These are phyloP conservation scores for Seiridium cupressi DNA, from an alignment of 2,329 filamentous ascomycete species.

Conservation along the genomic window DNA sequence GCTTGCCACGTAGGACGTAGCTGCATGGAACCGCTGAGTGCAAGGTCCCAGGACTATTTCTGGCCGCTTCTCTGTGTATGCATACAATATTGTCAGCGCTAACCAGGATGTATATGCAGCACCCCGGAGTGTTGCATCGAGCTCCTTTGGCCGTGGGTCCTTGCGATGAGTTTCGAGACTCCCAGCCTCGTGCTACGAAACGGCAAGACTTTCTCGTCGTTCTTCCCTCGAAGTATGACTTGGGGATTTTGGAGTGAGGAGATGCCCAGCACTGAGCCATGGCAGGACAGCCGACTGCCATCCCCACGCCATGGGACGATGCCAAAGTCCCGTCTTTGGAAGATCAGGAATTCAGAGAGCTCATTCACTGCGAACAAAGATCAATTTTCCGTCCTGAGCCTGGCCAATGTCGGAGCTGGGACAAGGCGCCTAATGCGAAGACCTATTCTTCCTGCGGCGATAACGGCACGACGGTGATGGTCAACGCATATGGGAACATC, in stretches of 20 bases:
- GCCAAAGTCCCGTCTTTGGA: not conserved
- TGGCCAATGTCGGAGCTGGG: not conserved
- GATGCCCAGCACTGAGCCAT: no score
- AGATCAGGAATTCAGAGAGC: not conserved
- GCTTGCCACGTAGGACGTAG: no score
- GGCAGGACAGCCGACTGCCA: no score
- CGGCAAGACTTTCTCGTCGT: not conserved
- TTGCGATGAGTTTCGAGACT: not conserved
- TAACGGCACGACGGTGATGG: conserved; percentile 10
- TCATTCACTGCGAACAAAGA: not conserved
- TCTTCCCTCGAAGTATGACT: no score
- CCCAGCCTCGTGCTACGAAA: not conserved
- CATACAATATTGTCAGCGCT: not conserved
- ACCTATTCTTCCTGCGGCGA: conserved; percentile 6
- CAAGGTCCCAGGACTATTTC: no score
- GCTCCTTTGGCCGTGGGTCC: not conserved
- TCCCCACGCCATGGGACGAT: not conserved
- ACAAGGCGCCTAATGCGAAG: not conserved
- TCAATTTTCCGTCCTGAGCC: not conserved
- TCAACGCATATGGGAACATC: conserved; percentile 8
- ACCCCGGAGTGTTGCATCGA: not conserved
- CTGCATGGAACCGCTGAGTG: no score
- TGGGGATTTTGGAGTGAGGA: no score
- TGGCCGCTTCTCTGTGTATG: not conserved
- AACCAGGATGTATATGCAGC: not conserved